These are phyloP conservation scores for Kwoniella shandongensis DNA, from an alignment of 768 basidiomycete species.

Conservation along the genomic window DNA sequence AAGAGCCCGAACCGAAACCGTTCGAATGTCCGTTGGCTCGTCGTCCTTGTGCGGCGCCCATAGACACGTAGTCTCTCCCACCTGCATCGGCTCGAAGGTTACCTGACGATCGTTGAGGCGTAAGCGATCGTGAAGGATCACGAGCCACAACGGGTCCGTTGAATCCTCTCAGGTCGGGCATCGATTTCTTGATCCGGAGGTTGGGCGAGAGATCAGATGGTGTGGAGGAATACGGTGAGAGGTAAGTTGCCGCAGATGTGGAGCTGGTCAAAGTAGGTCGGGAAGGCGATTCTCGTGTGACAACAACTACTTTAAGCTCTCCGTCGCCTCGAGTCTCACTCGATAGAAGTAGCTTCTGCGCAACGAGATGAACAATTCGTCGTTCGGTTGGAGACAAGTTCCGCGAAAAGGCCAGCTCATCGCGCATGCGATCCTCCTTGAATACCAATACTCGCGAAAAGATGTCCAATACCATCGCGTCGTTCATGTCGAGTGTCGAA, in stretches of 20 bases:
- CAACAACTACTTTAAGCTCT: conserved; percentile 88
- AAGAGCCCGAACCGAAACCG: conserved; percentile 20
- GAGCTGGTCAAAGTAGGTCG: conserved; percentile 55
- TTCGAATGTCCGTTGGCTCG: conserved; percentile 26
- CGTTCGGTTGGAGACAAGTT: conserved; percentile 80
- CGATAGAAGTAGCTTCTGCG: conserved; percentile 92
- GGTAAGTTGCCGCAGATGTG: conserved; percentile 30
- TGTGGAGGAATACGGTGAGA: conserved; percentile 49
- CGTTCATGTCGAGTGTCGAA: conserved; percentile 80
- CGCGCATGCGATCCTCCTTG: conserved; percentile 96
- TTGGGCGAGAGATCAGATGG: conserved; percentile 56
- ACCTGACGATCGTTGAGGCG: conserved; percentile 51
- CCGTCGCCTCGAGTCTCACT: conserved; percentile 83
- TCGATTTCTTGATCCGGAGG: conserved; percentile 92
- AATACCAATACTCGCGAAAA: conserved; percentile 94
- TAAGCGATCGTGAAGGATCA: conserved; percentile 48
- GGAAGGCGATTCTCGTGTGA: conserved; percentile 68
- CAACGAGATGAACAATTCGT: conserved; percentile 89
- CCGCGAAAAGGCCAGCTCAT: conserved; percentile 94
- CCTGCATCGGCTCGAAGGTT: conserved; percentile 43
- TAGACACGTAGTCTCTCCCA: conserved; percentile 35
- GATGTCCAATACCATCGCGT: conserved; percentile 91
- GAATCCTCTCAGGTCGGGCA: conserved; percentile 78
- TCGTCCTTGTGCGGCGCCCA: conserved; percentile 40
- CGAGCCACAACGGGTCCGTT: conserved; percentile 52